phyloP scores from a whole-genome alignment of 2,329 filamentous ascomycete genomes.

The Aureobasidium mangrovei region DNA sequence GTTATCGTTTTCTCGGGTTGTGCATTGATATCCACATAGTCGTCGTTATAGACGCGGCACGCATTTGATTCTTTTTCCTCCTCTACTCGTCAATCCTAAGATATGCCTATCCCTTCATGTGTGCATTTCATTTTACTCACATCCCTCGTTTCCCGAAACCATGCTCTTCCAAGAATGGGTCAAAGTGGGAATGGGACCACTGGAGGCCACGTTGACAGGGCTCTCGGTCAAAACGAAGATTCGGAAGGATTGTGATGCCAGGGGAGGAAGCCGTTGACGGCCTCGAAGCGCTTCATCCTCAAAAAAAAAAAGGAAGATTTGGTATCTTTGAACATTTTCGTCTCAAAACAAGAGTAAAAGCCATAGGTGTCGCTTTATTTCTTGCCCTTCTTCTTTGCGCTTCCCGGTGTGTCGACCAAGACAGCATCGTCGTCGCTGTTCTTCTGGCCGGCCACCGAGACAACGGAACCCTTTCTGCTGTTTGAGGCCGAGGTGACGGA shows the following conservation, averaged over 20 bases:
- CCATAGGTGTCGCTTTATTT: slow-evolving; percentile 21
- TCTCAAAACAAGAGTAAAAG: background rate
- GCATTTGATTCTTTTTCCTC: slow-evolving; percentile 44
- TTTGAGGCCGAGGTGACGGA: slow-evolving; percentile 20
- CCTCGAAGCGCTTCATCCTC: background rate
- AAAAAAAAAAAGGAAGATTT: background rate
- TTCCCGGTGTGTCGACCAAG: slow-evolving; percentile 56
- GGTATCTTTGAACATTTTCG: background rate
- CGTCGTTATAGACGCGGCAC: background rate
- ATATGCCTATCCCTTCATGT: background rate
- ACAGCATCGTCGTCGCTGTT: slow-evolving; percentile 65
- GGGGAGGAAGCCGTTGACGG: no score
- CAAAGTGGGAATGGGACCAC: no score
- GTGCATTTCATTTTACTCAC: background rate
- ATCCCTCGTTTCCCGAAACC: no score
- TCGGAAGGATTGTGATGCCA: no score
- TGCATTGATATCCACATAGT: slow-evolving; percentile 11
- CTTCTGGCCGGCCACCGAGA: slow-evolving; percentile 23
- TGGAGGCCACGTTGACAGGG: no score
- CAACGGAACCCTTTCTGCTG: slow-evolving; percentile 18
- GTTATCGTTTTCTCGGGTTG: background rate
- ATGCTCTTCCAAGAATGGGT: no score
- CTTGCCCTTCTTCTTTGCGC: slow-evolving; percentile 51
- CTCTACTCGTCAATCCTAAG: slow-evolving; percentile 35
- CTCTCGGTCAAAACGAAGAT: no score